A percentile compares a stretch with the other conserved stretches of the same genome.
Conservation (phyloP, 148 eudicot species). For the Diospyros lotus region DNA sequence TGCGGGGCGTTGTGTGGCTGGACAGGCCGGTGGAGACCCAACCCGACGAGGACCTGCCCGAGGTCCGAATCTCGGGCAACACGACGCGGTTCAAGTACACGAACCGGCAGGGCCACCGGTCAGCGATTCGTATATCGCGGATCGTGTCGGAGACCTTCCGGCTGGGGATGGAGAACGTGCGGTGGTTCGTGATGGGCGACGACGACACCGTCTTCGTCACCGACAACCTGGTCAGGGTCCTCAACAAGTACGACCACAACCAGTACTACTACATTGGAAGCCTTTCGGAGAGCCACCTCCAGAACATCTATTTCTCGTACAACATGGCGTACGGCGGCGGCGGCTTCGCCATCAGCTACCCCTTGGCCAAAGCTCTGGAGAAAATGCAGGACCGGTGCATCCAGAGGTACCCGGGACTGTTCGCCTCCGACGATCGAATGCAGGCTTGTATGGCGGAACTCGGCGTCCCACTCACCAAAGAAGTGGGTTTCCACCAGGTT, state of each 20-base stretch:
- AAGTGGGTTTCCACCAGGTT: conserved; percentile 71
- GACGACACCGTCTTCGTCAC: conserved; percentile 60
- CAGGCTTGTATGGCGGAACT: conserved; percentile 79
- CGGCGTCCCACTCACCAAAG: conserved; percentile 65
- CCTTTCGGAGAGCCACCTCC: conserved; percentile 54
- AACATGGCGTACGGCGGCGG: conserved; percentile 78
- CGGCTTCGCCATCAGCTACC: conserved; percentile 59
- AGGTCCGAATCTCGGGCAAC: conserved; percentile 51
- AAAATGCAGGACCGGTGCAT: conserved; percentile 62
- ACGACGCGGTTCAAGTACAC: conserved; percentile 54
- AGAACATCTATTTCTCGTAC: conserved; percentile 57
- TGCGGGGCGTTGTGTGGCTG: conserved; percentile 52
- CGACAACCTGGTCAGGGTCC: conserved; percentile 43
- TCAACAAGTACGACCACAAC: conserved; percentile 45
- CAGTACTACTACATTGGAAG: conserved; percentile 56
- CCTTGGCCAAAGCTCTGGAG: conserved; percentile 50
- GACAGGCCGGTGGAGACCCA: conserved; percentile 32
- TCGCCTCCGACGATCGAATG: conserved; percentile 61
- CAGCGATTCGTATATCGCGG: conserved; percentile 81
- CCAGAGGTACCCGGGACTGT: conserved; percentile 56
- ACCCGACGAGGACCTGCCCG: conserved; percentile 35
- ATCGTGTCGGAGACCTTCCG: conserved; percentile 71
- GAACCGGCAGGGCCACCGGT: conserved; percentile 71
- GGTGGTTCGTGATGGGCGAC: conserved; percentile 62
- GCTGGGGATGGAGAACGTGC: conserved; percentile 43